These are phyloP conservation scores for Entomortierella lignicola DNA, from an alignment of 192 early-diverging fungal species.

Conservation along the genomic window DNA sequence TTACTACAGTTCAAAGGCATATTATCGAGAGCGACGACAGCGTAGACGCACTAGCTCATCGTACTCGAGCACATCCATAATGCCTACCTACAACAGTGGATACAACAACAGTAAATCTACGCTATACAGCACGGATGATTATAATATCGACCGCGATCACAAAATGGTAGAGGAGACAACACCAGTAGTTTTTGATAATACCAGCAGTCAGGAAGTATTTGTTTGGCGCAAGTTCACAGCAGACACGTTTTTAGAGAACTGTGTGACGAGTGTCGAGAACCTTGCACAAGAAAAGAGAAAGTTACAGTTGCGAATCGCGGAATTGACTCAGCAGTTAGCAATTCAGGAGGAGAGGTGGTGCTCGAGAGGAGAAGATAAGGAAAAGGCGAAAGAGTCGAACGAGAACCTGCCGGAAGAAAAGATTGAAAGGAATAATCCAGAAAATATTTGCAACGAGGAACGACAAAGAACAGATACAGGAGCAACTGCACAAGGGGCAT, in stretches of 20 bases:
- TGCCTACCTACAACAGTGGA: neutral
- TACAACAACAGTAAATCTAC: neutral
- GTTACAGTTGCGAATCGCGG: slow-evolving; percentile 23
- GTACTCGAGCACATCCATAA: neutral
- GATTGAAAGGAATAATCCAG: too few species aligned
- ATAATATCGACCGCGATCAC: neutral
- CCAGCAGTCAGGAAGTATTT: slow-evolving; percentile 31
- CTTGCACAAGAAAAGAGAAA: slow-evolving; percentile 37
- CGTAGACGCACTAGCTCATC: slow-evolving; percentile 8
- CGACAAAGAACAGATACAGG: neutral
- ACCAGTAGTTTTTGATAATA: slow-evolving; percentile 16
- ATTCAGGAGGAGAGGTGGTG: slow-evolving; percentile 5
- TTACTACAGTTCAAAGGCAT: neutral
- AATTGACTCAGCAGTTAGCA: slow-evolving; percentile 8
- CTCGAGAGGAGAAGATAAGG: neutral
- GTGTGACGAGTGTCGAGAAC: slow-evolving; percentile 37
- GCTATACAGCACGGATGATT: neutral
- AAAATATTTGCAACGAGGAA: too few species aligned
- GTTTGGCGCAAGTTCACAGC: slow-evolving; percentile 43
- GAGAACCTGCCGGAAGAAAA: too few species aligned
- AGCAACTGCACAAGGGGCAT: neutral
- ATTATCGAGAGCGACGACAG: neutral
- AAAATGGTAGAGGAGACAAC: neutral
- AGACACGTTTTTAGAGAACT: slow-evolving; percentile 39
- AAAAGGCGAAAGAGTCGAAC: neutral